A percentile compares a stretch with the other conserved stretches of the same genome.
Conservation (phyloP, 1,139 yeast genomes). For the Maudiozyma humilis region DNA sequence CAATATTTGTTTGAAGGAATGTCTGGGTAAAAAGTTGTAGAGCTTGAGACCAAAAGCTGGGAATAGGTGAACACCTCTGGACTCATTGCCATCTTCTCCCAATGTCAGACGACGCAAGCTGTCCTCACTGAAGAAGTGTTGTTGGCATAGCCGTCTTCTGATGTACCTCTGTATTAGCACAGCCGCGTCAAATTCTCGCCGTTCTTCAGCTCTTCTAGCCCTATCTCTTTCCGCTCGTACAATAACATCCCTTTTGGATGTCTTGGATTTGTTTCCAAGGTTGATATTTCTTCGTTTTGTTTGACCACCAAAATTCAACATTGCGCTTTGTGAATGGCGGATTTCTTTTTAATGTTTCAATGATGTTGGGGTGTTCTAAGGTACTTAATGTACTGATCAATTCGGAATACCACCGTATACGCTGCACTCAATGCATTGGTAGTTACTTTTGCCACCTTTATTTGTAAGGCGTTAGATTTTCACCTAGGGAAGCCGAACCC, state of each 20-base stretch:
- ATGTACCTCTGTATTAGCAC: constrained; percentile 42
- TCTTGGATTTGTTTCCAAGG: constrained; percentile 47
- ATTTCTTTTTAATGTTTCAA: not conserved
- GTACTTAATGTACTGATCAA: no score
- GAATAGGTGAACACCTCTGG: constrained; percentile 9
- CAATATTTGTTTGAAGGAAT: constrained; percentile 1
- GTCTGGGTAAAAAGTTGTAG: not conserved
- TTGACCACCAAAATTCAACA: constrained; percentile 58
- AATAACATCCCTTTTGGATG: constrained; percentile 36
- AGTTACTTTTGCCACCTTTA: not conserved
- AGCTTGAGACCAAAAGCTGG: constrained; percentile 21
- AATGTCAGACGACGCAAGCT: not conserved
- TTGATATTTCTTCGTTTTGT: constrained; percentile 60
- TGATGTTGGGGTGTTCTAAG: no score
- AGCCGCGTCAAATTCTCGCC: constrained; percentile 42
- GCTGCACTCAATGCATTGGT: no score
- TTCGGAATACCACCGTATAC: no score
- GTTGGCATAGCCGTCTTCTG: constrained; percentile 34
- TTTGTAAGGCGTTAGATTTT: not conserved
- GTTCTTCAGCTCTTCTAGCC: constrained; percentile 52
- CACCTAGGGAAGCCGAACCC: not conserved
- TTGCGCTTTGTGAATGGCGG: constrained; percentile 9
- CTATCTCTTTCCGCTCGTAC: constrained; percentile 61
- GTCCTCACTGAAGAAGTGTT: constrained; percentile 13
- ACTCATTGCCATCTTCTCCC: not conserved